Evolutionary conservation across 768 basidiomycete genomes (phyloP).

Genomic region (Neoboletus magnificus): DNA sequence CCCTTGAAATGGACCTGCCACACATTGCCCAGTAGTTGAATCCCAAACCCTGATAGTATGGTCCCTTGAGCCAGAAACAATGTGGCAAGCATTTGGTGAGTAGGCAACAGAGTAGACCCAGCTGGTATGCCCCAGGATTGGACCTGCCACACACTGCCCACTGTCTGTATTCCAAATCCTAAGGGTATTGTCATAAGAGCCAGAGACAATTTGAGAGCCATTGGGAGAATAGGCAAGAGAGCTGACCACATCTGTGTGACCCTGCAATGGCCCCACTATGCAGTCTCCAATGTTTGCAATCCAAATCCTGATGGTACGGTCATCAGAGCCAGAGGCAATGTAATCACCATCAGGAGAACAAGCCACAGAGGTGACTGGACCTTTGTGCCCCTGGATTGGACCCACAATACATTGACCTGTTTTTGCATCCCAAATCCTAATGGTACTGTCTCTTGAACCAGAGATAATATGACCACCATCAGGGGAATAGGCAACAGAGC

Average conservation of each 20-base stretch:
- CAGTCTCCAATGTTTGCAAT: constrained; percentile 8
- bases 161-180: constrained; percentile 19
- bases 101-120: constrained; percentile 7
- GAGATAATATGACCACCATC: constrained; percentile 20
- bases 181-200: neutral
- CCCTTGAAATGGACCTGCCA: constrained; percentile 2
- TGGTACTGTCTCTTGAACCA: constrained; percentile 9
- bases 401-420: constrained; percentile 11
- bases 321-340: constrained; percentile 21
- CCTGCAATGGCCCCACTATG: constrained; percentile 2
- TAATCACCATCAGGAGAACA: constrained; percentile 19
- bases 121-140: constrained; percentile 8
- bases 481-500: constrained; percentile 22
- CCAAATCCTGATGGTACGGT: constrained; percentile 17
- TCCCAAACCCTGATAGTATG: constrained; percentile 20
- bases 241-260: neutral
- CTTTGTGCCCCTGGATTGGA: constrained; percentile 11
- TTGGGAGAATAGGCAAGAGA: constrained; percentile 15
- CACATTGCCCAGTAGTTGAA: constrained; percentile 4
- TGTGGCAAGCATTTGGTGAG: constrained; percentile 22
- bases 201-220: constrained; percentile 13
- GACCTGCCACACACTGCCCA: constrained; percentile 13
- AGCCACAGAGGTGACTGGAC: constrained; percentile 2
- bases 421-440: constrained; percentile 21
- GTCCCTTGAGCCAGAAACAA: constrained; percentile 19